Percentiles rank a stretch among this genome's conserved stretches.
Evolutionary conservation across 140 eudicot species (phyloP).

Genomic region (Anethum foeniculum): DNA sequence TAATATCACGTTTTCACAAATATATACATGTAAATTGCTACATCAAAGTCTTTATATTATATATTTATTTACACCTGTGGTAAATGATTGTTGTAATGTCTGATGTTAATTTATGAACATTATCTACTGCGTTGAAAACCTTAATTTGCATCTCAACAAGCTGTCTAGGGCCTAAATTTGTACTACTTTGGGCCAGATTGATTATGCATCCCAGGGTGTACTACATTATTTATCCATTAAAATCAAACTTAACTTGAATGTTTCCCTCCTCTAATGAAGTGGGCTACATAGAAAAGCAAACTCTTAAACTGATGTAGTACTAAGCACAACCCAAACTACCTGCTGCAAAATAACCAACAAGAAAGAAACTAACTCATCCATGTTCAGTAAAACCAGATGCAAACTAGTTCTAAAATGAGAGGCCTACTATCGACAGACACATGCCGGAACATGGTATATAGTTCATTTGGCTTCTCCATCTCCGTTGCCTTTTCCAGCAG

Average conservation of each 20-base stretch:
- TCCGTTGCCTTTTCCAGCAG: conserved; percentile 20
- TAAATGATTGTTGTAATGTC: neutral
- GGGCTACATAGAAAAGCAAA: neutral
- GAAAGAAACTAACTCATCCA: neutral
- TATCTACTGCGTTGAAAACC: neutral
- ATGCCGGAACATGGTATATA: neutral
- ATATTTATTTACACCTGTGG: neutral
- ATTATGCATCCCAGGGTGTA: neutral
- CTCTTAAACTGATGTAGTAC: neutral
- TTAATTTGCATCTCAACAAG: too few species aligned
- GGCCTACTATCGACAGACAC: conserved; percentile 13
- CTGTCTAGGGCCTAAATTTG: neutral
- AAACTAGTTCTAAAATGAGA: conserved; percentile 11
- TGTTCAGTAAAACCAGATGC: neutral
- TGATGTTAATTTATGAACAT: too few species aligned
- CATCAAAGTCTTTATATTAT: neutral
- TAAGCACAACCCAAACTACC: neutral
- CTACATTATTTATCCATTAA: neutral
- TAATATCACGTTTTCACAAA: neutral
- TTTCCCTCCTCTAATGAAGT: neutral
- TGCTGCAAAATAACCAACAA: neutral
- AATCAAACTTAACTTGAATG: neutral
- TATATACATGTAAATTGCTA: too few species aligned
- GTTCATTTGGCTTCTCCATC: conserved; percentile 12
- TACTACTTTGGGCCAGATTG: neutral